Evolutionary conservation across 78 protist species (phyloP), one percentile per base, ranked within the genome.

Genomic region (Cyanophora paradoxa): DNA sequence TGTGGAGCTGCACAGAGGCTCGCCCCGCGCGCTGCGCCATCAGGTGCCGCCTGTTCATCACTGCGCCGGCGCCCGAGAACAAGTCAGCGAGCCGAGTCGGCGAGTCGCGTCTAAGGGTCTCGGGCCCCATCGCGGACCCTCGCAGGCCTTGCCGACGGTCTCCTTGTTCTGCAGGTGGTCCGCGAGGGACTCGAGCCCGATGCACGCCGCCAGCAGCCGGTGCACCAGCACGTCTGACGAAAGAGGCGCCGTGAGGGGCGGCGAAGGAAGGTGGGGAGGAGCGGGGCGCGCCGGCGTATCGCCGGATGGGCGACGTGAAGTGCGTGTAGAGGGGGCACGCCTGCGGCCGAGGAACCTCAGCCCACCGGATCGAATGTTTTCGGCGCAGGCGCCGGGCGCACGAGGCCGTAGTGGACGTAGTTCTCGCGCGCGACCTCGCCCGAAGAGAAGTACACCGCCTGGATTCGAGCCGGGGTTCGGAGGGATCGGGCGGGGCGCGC

Each of bases 241-340:
- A 10, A 42, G 48, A 42, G 48, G 10, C 22, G 10, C 22, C 6
- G 48, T 13, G 48, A 42, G n/a, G n/a, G n/a, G 3, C 28, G 19
- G 24, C 57, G 14, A 24, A 24, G 57, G 28, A 16, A 14, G 46
- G 46, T 14, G 13, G 46, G 46, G 46, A 41, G 46, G 46, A 41
- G 46, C 22, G 46, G 22, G 46, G 22, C 7, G 19, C 48, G 48
- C 42, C 80, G 8, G 91, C 72, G 48, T 84, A 84, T 20, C 95
- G 44, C 24, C 99, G 83, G 46, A 97, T 97, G 10, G 99, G 99
- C 3, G 95, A 86, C 1, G 99, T 97, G 82, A 97, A 97, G 75
- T 97, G 99, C 24, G 99, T 97, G 90, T 97, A 97, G 64, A 84
- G 54, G 24, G 67, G 81, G 3, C 86, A 19, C 10, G 97, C n/a